Evolutionary conservation across 2,329 filamentous ascomycete genomes (phyloP), one percentile per base, ranked within the genome.

Genomic region (Falciphora oryzae): DNA sequence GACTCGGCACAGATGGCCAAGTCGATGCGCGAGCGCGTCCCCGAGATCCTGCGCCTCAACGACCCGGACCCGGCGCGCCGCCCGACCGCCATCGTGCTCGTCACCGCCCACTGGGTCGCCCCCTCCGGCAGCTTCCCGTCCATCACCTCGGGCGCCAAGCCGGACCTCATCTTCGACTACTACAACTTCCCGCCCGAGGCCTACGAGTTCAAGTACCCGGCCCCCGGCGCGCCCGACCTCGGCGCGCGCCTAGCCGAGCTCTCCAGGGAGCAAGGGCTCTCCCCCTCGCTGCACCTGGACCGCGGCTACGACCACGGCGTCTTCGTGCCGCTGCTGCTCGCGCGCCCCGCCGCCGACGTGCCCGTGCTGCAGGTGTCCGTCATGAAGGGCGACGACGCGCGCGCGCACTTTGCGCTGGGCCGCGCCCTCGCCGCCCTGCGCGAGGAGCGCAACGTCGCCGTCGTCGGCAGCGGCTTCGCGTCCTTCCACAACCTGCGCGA

Each of bases 281-380:
- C 72, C 18, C 73, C 77, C 2, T 67, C 66, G 16, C 73, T 82
- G 16, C 76, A 83, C 66, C 67, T 64, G 18, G 63, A 72, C 65
- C 77, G 80, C 75, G 78, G 80, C 65, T 87, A 84, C 84, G 84
- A 87, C 70, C 85, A 87, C 70, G 85, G 84, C 74, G 83, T 87
- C 65, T 87, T 86, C 71, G 73, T 87, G 31, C 84, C 84, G 8
- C 76, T 87, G 74, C 76, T 80, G 59, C 81, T 87, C 58, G 80
- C 83, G 68, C 73, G 81, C 65, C 84, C 85, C 27, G 69, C 75
- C 57, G 84, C 83, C 67, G 74, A 79, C 65, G 71, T 84, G 2
- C 84, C 85, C 61, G 76, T 87, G 35, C 75, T 87, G n/a, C 84
- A 86, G 70, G 69, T 87, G 64, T 84, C 81, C 1, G 82, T 87